Evolutionary conservation across 78 protist species (phyloP).

Genomic region (Salpingoeca rosetta): DNA sequence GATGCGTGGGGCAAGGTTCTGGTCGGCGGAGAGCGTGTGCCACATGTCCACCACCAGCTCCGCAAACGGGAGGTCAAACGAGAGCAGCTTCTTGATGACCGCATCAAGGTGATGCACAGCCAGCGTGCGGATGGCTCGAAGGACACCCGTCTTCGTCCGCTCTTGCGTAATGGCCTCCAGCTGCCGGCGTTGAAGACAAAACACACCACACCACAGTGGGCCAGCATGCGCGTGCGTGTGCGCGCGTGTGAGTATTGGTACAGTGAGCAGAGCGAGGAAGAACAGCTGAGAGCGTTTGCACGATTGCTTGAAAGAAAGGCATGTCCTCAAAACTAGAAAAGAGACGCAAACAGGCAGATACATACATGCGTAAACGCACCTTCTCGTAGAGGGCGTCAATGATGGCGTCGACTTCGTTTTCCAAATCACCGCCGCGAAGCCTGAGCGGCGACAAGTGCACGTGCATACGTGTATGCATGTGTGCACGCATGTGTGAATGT

Average conservation of each 20-base stretch:
- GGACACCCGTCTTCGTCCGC: conserved; percentile 55
- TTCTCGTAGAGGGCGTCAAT: conserved; percentile 20
- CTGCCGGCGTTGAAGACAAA: too few species aligned
- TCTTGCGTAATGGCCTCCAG: conserved; percentile 38
- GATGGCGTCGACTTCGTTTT: conserved; percentile 18
- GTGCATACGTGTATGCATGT: too few species aligned
- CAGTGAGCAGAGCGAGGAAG: too few species aligned
- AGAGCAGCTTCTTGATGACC: conserved; percentile 31
- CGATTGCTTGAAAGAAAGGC: too few species aligned
- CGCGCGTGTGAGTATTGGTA: too few species aligned
- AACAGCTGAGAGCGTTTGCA: too few species aligned
- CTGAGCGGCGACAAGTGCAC: too few species aligned
- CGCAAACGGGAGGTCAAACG: conserved; percentile 44
- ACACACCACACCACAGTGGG: too few species aligned
- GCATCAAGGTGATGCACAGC: conserved; percentile 39
- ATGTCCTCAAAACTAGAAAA: too few species aligned
- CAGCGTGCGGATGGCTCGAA: conserved; percentile 37
- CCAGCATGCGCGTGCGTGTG: too few species aligned
- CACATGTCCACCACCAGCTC: conserved; percentile 33
- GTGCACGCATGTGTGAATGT: too few species aligned
- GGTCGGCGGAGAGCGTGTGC: conserved; percentile 47
- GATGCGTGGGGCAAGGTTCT: conserved; percentile 6
- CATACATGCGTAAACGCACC: background rate
- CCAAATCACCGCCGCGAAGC: conserved; percentile 17
- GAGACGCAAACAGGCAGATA: too few species aligned